Evolutionary conservation across 352 stramenopile species (phyloP).

Genomic region (Elongisporangium undulatum): DNA sequence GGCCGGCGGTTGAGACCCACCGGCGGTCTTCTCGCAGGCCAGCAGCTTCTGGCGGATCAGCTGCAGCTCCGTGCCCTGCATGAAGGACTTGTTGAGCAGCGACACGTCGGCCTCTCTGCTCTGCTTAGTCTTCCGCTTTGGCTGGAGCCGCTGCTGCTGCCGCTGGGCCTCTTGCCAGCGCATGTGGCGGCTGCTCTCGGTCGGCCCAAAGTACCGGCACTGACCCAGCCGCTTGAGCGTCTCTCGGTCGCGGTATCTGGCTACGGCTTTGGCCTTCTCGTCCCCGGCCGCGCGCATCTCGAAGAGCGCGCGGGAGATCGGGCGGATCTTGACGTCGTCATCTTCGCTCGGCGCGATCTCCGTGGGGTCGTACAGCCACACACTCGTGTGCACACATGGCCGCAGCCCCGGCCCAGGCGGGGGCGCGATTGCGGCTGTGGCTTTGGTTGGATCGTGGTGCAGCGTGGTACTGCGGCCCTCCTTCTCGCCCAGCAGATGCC

Average conservation of each 20-base stretch:
- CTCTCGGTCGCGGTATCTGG: conserved; percentile 50
- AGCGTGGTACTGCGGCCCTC: conserved; percentile 3
- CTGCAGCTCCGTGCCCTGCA: conserved; percentile 48
- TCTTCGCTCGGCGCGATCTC: conserved; percentile 25
- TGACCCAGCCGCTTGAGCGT: conserved; percentile 49
- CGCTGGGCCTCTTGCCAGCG: conserved; percentile 69
- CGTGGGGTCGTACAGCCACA: conserved; percentile 67
- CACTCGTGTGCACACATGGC: conserved; percentile 29
- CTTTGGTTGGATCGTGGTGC: conserved; percentile 6
- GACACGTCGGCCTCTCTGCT: conserved; percentile 22
- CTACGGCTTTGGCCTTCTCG: conserved; percentile 49
- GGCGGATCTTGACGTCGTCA: conserved; percentile 62
- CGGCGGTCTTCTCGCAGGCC: conserved; percentile 8
- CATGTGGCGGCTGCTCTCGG: conserved; percentile 72
- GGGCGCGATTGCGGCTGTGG: conserved; percentile 1
- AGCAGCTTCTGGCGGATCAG: conserved; percentile 26
- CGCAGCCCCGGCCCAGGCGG: conserved; percentile 17
- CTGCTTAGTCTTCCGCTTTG: conserved; percentile 18
- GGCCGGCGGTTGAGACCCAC: neutral
- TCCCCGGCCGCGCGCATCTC: conserved; percentile 60
- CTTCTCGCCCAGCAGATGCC: conserved; percentile 15
- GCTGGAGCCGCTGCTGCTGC: conserved; percentile 28
- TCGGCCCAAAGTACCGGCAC: conserved; percentile 76
- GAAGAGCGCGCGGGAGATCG: conserved; percentile 72
- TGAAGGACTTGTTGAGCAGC: conserved; percentile 52